phyloP scores from a whole-genome alignment of 176 grass and related monocot genomes.

The Juncus inflexus region DNA sequence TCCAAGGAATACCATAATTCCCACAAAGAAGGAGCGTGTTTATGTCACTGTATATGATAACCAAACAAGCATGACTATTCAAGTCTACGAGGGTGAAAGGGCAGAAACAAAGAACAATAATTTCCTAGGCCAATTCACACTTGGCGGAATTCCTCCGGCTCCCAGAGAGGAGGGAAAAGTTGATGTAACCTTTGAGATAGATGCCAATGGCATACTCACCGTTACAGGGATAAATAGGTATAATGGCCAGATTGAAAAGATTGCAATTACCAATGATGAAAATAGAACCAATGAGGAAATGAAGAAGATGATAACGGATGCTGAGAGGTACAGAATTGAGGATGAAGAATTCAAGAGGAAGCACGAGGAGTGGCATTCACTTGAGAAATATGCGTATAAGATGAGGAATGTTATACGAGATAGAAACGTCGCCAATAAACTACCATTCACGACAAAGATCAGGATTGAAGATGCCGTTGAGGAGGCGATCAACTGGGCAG shows the following conservation, averaged over 20 bases:
- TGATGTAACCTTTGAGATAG: constrained; percentile 17
- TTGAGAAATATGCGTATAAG: constrained; percentile 9
- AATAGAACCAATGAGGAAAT: not conserved
- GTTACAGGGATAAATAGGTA: not conserved
- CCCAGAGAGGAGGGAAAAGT: not conserved
- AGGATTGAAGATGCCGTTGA: not conserved
- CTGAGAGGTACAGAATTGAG: not conserved
- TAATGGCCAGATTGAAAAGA: not conserved
- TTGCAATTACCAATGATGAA: constrained; percentile 5
- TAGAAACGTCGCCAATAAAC: not conserved
- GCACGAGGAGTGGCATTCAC: not conserved
- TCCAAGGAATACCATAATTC: constrained; percentile 7
- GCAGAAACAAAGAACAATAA: constrained; percentile 13
- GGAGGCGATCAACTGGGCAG: not conserved
- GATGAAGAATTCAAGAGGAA: constrained; percentile 1
- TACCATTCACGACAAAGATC: not conserved
- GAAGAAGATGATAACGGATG: not conserved
- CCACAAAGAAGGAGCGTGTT: constrained; percentile 10
- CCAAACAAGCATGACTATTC: not conserved
- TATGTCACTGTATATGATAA: not conserved
- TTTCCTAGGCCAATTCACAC: constrained; percentile 3
- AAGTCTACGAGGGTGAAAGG: constrained; percentile 8
- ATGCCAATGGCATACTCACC: constrained; percentile 16
- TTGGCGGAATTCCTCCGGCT: constrained; percentile 1
- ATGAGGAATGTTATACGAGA: not conserved